phyloP scores from a whole-genome alignment of 345 rosid species.

The Nasturtium officinale region DNA sequence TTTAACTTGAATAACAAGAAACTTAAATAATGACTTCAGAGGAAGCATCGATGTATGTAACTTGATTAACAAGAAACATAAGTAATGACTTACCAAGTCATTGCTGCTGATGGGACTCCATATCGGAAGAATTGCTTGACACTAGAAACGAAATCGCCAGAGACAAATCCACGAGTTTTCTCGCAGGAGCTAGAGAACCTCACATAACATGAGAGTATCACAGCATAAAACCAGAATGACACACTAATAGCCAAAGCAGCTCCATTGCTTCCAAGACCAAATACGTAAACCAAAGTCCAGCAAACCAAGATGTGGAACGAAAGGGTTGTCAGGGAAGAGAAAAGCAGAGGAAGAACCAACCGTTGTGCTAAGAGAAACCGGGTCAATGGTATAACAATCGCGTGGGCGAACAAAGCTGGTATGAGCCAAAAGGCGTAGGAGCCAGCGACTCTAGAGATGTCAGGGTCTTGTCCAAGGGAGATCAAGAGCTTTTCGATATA shows the following conservation, averaged over 20 bases:
- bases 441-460: conserved; percentile 31
- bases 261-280: conserved; percentile 41
- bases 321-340: conserved; percentile 22
- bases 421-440: conserved; percentile 35
- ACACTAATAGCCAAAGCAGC: conserved; percentile 50
- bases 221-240: conserved; percentile 50
- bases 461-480: conserved; percentile 37
- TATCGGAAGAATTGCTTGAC: conserved; percentile 42
- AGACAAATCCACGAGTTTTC: conserved; percentile 31
- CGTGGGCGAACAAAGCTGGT: conserved; percentile 37
- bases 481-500: conserved; percentile 31
- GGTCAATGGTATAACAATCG: conserved; percentile 26
- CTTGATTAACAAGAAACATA: too few relatives aligned
- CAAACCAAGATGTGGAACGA: conserved; percentile 27
- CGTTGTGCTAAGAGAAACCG: conserved; percentile 35
- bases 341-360: conserved; percentile 36
- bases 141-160: conserved; percentile 14
- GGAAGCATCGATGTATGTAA: too few relatives aligned
- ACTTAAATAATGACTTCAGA: neutral
- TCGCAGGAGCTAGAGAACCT: conserved; percentile 45
- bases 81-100: conserved; percentile 43
- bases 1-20: too few relatives aligned
- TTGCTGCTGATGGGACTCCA: conserved; percentile 50
- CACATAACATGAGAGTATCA: conserved; percentile 45
- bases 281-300: conserved; percentile 7